Evolutionary conservation across 23 red algal species (phyloP), one percentile per base, ranked within the genome.

Genomic region (Chondrus crispus): DNA sequence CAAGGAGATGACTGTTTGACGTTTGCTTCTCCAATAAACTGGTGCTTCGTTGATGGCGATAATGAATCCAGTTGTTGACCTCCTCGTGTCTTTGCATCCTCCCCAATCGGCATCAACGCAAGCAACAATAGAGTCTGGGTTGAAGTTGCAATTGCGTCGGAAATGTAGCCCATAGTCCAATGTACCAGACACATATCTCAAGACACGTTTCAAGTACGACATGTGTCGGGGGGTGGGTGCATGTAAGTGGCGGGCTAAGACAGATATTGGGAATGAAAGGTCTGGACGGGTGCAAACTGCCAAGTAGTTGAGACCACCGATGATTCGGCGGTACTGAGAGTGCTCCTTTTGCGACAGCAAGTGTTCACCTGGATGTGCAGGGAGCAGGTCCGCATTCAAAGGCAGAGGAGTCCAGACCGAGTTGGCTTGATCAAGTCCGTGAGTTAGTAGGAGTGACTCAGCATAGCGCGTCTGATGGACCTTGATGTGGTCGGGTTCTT

Each of bases 71-170:
- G 85, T 77, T 20, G 64, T 88, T 41, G 85, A 88, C 41, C 36
- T 88, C 68, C 85, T 75, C 26, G 62, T 88, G 54, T 52, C 53
- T 32, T 68, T 62, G 46, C 62, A 50, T 48, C 85, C 64, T 66
- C 9, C 50, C 83, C 83, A 87, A 74, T 74, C 83, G 39, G 83
- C 39, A 62, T 72, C 83, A 44, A 41, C 62, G 32, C 57, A 88
- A 33, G 66, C 57, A 32, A 9, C 9, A 53, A 87, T 2, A 9
- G 40, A 44, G 12, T 11, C 1, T 0, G 47, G 49, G 1, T 38
- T 18, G 35, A 72, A 10, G 48, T 29, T 30, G 35, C 46, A 30
- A 19, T 42, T 45, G 10, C 19, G 55, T 60, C 44, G 18, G 49
- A 57, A 52, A 14, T 8, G 57, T 35, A 72, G 28, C 30, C 83